These are phyloP conservation scores for Coprinopsis cinerea DNA, from an alignment of 768 basidiomycete genomes.

Conservation along the genomic window DNA sequence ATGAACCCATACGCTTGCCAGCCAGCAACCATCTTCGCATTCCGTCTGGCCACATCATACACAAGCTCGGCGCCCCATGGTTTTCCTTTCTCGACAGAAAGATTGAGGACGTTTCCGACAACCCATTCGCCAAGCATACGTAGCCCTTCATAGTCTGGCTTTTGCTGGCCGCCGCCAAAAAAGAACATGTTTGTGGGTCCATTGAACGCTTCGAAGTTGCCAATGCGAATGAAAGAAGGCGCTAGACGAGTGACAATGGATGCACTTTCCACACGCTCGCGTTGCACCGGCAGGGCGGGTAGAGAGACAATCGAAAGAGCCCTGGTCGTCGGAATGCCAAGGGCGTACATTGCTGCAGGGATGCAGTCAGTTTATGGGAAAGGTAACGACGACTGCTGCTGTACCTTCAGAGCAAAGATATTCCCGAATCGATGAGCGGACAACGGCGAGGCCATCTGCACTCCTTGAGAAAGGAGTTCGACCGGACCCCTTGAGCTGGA, in stretches of 20 bases:
- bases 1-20: slow-evolving; percentile 96
- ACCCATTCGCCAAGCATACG: slow-evolving; percentile 75
- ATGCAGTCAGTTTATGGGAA: background rate
- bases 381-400: slow-evolving; percentile 11
- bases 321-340: slow-evolving; percentile 84
- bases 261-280: slow-evolving; percentile 70
- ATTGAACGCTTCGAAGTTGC: slow-evolving; percentile 83
- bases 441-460: slow-evolving; percentile 92
- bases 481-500: slow-evolving; percentile 94
- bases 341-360: slow-evolving; percentile 48
- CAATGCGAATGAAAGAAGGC: slow-evolving; percentile 88
- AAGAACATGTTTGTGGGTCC: slow-evolving; percentile 60
- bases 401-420: slow-evolving; percentile 90
- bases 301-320: slow-evolving; percentile 75
- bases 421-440: slow-evolving; percentile 93
- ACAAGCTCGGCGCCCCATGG: slow-evolving; percentile 72
- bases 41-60: slow-evolving; percentile 74
- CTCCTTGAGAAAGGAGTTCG: slow-evolving; percentile 89
- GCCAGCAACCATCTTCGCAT: slow-evolving; percentile 87
- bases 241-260: slow-evolving; percentile 78
- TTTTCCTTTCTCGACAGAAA: slow-evolving; percentile 38
- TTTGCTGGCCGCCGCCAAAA: slow-evolving; percentile 74
- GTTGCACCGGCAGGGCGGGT: slow-evolving; percentile 63
- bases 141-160: slow-evolving; percentile 68
- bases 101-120: slow-evolving; percentile 48